Percentiles rank a stretch among this genome's conserved stretches.
Conservation (phyloP, 306 rosid species). For the Trifolium subterraneum region DNA sequence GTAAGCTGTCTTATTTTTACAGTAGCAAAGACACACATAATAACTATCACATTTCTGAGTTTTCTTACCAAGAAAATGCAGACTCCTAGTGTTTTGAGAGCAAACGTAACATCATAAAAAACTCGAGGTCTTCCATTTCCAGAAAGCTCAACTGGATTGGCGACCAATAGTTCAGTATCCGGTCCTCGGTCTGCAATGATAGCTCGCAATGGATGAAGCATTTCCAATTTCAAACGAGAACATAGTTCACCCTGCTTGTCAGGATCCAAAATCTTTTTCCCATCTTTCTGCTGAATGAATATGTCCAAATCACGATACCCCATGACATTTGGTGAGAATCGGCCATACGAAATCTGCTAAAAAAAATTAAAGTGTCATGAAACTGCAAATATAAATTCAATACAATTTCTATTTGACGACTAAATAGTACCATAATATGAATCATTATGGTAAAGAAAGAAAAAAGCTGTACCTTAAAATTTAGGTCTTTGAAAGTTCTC, state of each 20-base stretch:
- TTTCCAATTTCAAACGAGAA: constrained; percentile 72
- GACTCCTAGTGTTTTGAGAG: constrained; percentile 71
- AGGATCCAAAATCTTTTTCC: constrained; percentile 67
- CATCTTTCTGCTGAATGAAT: constrained; percentile 73
- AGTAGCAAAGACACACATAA: neutral
- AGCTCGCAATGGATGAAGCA: constrained; percentile 80
- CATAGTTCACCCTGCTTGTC: constrained; percentile 59
- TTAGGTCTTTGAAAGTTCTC: constrained; percentile 81
- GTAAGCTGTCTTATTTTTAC: constrained; percentile 6
- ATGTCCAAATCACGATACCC: constrained; percentile 74
- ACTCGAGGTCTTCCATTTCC: constrained; percentile 85
- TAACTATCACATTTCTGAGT: constrained; percentile 19
- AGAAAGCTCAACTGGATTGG: constrained; percentile 84
- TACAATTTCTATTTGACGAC: neutral
- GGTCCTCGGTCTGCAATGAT: constrained; percentile 74
- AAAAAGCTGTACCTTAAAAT: constrained; percentile 57
- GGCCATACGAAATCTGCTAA: constrained; percentile 69
- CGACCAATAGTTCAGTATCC: constrained; percentile 73
- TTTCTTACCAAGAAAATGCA: constrained; percentile 81
- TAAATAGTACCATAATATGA: too few species aligned
- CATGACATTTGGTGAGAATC: constrained; percentile 52
- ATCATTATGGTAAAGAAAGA: constrained; percentile 6
- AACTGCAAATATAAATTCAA: neutral
- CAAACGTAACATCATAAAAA: constrained; percentile 73
- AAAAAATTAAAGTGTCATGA: constrained; percentile 34